Conservation (phyloP, 2,329 filamentous ascomycete genomes). For the Claviceps digitariae region DNA sequence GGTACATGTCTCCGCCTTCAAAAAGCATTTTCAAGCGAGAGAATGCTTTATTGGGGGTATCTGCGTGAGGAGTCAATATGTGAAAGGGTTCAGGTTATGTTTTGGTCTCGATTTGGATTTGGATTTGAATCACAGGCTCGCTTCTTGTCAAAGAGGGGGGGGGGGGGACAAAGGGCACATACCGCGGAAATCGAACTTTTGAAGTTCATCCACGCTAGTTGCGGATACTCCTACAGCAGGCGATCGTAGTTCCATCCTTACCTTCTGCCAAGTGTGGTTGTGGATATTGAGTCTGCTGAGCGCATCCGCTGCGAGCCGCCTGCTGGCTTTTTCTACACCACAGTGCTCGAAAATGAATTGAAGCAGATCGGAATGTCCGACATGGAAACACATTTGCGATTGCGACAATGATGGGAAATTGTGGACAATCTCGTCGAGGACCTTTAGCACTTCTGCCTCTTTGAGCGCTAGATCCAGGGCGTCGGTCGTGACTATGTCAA, state of each 20-base stretch:
- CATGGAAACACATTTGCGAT: slow-evolving; percentile 70
- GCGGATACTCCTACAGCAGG: slow-evolving; percentile 69
- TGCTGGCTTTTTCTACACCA: slow-evolving; percentile 55
- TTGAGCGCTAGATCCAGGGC: slow-evolving; percentile 73
- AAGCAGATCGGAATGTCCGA: slow-evolving; percentile 79
- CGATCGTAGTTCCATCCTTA: slow-evolving; percentile 70
- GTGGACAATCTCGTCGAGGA: slow-evolving; percentile 78
- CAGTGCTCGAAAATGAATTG: slow-evolving; percentile 86
- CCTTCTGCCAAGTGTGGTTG: slow-evolving; percentile 68
- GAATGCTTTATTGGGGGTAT: slow-evolving; percentile 43
- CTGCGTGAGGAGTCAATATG: slow-evolving; percentile 16
- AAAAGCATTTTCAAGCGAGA: slow-evolving; percentile 45
- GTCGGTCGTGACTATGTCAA: slow-evolving; percentile 82
- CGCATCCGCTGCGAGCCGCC: slow-evolving; percentile 63
- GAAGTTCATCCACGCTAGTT: slow-evolving; percentile 80
- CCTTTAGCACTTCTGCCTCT: slow-evolving; percentile 88
- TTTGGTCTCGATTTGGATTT: neutral
- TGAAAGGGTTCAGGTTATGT: neutral
- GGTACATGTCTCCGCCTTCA: slow-evolving; percentile 52
- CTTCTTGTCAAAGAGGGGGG: neutral
- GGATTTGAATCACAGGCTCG: neutral
- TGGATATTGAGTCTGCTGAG: slow-evolving; percentile 79
- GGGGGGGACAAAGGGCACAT: slow-evolving; percentile 11
- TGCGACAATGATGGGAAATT: slow-evolving; percentile 63
- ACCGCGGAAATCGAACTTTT: slow-evolving; percentile 83